A percentile compares a stretch with the other conserved stretches of the same genome.
These are phyloP conservation scores for Endotrypanum monterogeii DNA, from an alignment of 208 protist genomes.

Conservation along the genomic window DNA sequence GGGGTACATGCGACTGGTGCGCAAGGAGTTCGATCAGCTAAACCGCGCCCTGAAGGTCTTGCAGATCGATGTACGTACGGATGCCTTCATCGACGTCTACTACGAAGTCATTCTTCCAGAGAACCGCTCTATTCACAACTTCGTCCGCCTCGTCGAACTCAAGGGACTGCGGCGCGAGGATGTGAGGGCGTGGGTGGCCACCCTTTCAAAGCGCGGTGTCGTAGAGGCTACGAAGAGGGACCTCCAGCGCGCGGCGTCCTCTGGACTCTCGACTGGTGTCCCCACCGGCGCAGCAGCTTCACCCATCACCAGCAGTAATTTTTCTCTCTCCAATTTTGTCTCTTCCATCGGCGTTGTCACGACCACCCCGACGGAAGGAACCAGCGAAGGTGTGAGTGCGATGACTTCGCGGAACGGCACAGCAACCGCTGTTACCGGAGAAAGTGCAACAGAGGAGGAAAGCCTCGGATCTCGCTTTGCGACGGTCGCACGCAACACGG, in stretches of 20 bases:
- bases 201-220: conserved; percentile 83
- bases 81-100: conserved; percentile 86
- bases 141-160: conserved; percentile 84
- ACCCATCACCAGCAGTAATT: conserved; percentile 11
- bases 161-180: conserved; percentile 84
- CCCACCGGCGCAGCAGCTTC: conserved; percentile 8
- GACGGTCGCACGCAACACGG: conserved; percentile 56
- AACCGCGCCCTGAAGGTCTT: conserved; percentile 88
- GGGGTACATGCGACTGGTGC: conserved; percentile 77
- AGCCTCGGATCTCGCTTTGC: conserved; percentile 61
- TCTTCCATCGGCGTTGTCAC: conserved; percentile 25
- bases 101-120: conserved; percentile 81
- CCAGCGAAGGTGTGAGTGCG: background rate
- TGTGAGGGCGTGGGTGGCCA: conserved; percentile 74
- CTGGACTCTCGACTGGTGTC: conserved; percentile 42
- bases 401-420: background rate
- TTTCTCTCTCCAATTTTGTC: conserved; percentile 37
- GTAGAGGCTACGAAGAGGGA: conserved; percentile 88
- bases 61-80: conserved; percentile 70
- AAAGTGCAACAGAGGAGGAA: conserved; percentile 31
- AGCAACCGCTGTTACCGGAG: background rate
- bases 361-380: background rate
- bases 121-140: conserved; percentile 88
- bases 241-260: conserved; percentile 38
- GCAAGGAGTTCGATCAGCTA: conserved; percentile 80